Conservation (phyloP, 495 filamentous ascomycete species). For the Ramalina peruviana region DNA sequence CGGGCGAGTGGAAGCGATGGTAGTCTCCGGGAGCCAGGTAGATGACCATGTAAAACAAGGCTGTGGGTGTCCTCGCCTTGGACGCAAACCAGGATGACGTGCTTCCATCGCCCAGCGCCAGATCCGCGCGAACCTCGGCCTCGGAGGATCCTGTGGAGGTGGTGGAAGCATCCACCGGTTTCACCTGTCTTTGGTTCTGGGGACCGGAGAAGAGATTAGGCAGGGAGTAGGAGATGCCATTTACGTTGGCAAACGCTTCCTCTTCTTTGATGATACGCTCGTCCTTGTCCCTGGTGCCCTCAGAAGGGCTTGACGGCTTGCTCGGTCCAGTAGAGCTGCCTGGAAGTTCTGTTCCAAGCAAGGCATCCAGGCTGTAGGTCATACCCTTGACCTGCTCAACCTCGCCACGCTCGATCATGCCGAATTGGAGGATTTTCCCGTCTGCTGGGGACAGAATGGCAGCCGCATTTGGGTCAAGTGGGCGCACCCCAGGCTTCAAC, state of each 20-base stretch:
- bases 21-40: conserved; percentile 99
- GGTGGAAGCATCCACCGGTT: conserved; percentile 46
- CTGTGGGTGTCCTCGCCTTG: conserved; percentile 40
- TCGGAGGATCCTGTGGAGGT: conserved; percentile 53
- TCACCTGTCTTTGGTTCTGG: conserved; percentile 19
- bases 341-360: conserved; percentile 55
- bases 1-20: conserved; percentile 91
- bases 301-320: not conserved
- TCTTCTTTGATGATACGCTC: conserved; percentile 59
- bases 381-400: conserved; percentile 99
- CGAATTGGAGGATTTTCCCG: conserved; percentile 81
- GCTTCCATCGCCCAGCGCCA: conserved; percentile 52
- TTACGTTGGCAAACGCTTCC: conserved; percentile 87
- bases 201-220: conserved; percentile 75
- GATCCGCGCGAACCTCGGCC: conserved; percentile 67
- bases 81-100: conserved; percentile 60
- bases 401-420: conserved; percentile 76
- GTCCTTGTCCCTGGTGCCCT: conserved; percentile 17
- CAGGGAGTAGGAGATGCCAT: conserved; percentile 93
- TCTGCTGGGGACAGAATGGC: conserved; percentile 79
- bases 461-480: conserved; percentile 64
- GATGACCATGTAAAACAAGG: conserved; percentile 88
- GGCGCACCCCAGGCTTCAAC: conserved; percentile 79
- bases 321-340: conserved; percentile 5
- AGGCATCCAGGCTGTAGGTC: conserved; percentile 88